Evolutionary conservation across 192 early-diverging fungal species (phyloP), one percentile per base, ranked within the genome.

Genomic region (Gryganskiella cystojenkinii): DNA sequence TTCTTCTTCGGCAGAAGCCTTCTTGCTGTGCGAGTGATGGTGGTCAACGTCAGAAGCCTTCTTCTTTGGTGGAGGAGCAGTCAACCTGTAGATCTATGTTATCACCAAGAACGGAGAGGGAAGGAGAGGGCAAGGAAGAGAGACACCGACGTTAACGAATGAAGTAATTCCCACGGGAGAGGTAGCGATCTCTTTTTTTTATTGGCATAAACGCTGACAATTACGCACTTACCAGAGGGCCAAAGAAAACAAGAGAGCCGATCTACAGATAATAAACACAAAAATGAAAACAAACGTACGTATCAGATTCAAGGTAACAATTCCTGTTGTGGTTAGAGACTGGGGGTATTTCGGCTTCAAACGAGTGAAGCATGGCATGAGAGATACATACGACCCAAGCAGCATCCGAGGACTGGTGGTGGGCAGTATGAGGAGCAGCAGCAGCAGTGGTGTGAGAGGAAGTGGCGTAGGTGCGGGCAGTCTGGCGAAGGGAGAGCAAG

Each of bases 211-310:
- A n/a, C n/a, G n/a, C n/a, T n/a, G n/a, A n/a, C n/a, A n/a, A n/a
- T n/a, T n/a, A 13, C 37, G 27, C 25, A 37, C 58, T 53, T 78
- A 78, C 74, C 74, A 85, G 45, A 24, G 84, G 84, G 5, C 82
- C 82, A 69, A 86, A 86, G 28, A 86, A 44, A 17, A 84, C 22
- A 43, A 86, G 60, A 10, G 85, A 86, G n/a, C 85, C 85, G 50
- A 86, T 71, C 74, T 78, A 69, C 14, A 24, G 22, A 46, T 4
- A 24, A 33, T 20, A 15, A 14, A 30, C n/a, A n/a, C n/a, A n/a
- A n/a, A n/a, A n/a, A n/a, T n/a, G n/a, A n/a, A n/a, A n/a, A n/a
- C n/a, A n/a, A n/a, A n/a, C n/a, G n/a, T n/a, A n/a, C n/a, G n/a
- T n/a, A n/a, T n/a, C n/a, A n/a, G n/a, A n/a, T n/a, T n/a, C n/a